Base-by-base conservation (phyloP, 2,329 filamentous ascomycete genomes). In the Ophiostoma sp. region DNA sequence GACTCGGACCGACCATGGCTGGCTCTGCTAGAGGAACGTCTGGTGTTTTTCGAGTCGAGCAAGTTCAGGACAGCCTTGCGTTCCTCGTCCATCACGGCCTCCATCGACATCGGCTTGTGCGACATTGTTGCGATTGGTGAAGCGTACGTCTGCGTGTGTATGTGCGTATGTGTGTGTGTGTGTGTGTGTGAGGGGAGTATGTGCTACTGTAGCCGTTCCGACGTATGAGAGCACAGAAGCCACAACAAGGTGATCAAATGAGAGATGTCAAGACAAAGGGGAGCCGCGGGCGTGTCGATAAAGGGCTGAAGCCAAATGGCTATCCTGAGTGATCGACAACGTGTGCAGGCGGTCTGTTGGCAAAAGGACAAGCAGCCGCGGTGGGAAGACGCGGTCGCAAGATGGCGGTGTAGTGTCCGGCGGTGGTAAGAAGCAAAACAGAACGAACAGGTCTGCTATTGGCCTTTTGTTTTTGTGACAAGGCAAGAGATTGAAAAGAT, bases 61-160 rank as follows among this genome's bases (percentile, higher is more conserved):
- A 92, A 80, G 64, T 87, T 87, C 72, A 92, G 81, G 52, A 93
- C 87, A 78, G 92, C 89, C 71, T 83, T 82, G 71, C 89, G 85
- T 81, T 94, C 91, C 80, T 92, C 88, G 75, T 93, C 90, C 71
- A 93, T 82, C 72, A 88, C 86, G 65, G 89, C 85, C 79, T 92
- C 90, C 75, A 93, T 85, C 75, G 89, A 92, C 88, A 92, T 92
- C 27, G 81, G 80, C 66, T 79, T 78, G 65, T 71, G 74, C 64
- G 76, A 72, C 77, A 78, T 79, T 69, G 41, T 73, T 75, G 36
- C 49, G 47, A 49, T 47, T n/a, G 49, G 40, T 6, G 45, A 55
- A 12, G 44, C 4, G 5, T 8, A 64, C 7, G 42, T 8, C n/a
- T 42, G 66, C 27, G 5, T 8, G 67, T 9, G 42, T 65, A 44